phyloP scores from a whole-genome alignment of 768 basidiomycete genomes.

The Boletus barrowsii region DNA sequence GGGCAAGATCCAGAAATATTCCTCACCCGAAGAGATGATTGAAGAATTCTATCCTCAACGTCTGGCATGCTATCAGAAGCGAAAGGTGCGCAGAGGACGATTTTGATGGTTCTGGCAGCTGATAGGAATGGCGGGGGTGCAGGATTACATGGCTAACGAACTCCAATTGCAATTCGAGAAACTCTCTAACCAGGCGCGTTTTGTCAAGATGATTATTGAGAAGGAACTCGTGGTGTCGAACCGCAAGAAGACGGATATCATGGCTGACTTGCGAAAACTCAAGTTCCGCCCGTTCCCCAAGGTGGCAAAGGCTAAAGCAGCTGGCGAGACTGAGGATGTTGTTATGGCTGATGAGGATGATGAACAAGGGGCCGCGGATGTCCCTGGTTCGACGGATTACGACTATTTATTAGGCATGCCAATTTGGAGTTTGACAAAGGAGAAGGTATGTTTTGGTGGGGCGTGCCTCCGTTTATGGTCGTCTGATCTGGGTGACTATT shows the following conservation, averaged over 20 bases:
- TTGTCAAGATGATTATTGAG: slow-evolving; percentile 93
- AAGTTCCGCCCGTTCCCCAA: slow-evolving; percentile 95
- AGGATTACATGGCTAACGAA: slow-evolving; percentile 86
- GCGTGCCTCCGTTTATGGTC: background rate
- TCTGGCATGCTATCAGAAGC: slow-evolving; percentile 89
- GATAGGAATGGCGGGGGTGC: background rate
- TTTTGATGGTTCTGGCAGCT: background rate
- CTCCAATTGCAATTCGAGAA: slow-evolving; percentile 79
- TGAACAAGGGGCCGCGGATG: slow-evolving; percentile 38
- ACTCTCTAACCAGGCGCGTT: slow-evolving; percentile 91
- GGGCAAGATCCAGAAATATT: slow-evolving; percentile 93
- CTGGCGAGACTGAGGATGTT: slow-evolving; percentile 61
- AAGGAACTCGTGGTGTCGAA: slow-evolving; percentile 79
- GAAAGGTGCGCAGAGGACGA: slow-evolving; percentile 61
- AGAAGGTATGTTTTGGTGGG: slow-evolving; percentile 56
- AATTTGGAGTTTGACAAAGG: slow-evolving; percentile 91
- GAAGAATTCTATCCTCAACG: slow-evolving; percentile 91
- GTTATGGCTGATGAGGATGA: slow-evolving; percentile 50
- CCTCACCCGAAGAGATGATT: slow-evolving; percentile 84
- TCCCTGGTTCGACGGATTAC: slow-evolving; percentile 59
- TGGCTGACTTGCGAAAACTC: slow-evolving; percentile 74
- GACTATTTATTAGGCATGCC: slow-evolving; percentile 96
- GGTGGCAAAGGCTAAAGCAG: slow-evolving; percentile 59
- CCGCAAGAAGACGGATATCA: slow-evolving; percentile 85
- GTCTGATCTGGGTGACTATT: slow-evolving; percentile 6